Conservation (phyloP, 1,284 basidiomycete genomes). For the Naganishia liquefaciens region DNA sequence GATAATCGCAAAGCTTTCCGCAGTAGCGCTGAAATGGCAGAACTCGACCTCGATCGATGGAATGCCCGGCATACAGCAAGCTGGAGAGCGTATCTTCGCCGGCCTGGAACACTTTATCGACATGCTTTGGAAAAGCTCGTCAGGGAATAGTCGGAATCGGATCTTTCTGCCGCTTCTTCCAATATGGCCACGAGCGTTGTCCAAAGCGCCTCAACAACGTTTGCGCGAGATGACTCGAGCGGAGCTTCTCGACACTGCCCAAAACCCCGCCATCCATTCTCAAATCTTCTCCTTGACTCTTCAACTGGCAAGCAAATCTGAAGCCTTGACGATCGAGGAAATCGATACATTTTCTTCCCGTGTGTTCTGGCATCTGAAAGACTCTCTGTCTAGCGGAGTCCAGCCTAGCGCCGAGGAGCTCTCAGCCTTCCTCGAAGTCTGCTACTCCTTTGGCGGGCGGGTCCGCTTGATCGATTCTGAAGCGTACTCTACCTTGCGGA, state of each 20-base stretch:
- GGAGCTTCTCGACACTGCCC: conserved; percentile 1
- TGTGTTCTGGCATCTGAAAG: conserved; percentile 20
- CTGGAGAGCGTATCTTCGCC: not conserved
- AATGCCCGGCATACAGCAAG: not conserved
- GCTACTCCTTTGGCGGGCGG: conserved; percentile 16
- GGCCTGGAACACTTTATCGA: conserved; percentile 5
- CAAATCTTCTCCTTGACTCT: conserved; percentile 8
- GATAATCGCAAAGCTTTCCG: conserved; percentile 2
- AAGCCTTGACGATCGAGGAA: not conserved
- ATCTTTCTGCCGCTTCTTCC: conserved; percentile 13
- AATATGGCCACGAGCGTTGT: conserved; percentile 15
- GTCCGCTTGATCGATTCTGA: conserved; percentile 19
- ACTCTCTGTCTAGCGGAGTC: not conserved
- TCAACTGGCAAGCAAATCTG: not conserved
- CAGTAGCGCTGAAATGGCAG: not conserved
- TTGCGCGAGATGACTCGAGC: conserved; percentile 6
- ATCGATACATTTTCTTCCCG: conserved; percentile 20
- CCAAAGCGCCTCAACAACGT: not conserved
- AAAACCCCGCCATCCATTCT: conserved; percentile 7
- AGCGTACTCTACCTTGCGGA: not conserved
- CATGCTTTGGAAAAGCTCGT: not conserved
- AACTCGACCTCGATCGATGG: not conserved
- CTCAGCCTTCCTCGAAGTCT: conserved; percentile 15
- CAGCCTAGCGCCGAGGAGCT: not conserved
- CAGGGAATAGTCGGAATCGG: too few species aligned